These are phyloP conservation scores for Syzygium jambos DNA, from an alignment of 345 rosid species.

Conservation along the genomic window DNA sequence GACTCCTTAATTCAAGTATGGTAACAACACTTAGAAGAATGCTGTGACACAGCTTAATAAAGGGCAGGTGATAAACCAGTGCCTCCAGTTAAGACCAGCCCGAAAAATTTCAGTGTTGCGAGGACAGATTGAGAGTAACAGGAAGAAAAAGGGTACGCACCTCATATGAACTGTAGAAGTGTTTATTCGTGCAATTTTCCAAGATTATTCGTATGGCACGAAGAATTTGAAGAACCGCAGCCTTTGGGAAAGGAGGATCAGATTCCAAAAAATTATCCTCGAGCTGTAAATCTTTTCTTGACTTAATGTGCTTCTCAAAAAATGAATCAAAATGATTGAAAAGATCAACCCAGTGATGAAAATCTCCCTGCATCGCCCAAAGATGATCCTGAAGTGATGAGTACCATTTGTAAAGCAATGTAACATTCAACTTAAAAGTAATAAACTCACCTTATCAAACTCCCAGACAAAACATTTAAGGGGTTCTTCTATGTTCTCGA, in stretches of 20 bases:
- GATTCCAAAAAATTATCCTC: slow-evolving; percentile 65
- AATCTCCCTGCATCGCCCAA: slow-evolving; percentile 67
- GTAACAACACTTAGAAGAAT: not conserved
- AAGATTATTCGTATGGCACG: slow-evolving; percentile 81
- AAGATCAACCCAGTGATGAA: slow-evolving; percentile 98
- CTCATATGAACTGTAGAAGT: slow-evolving; percentile 88
- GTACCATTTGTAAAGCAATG: not conserved
- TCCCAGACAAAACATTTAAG: slow-evolving; percentile 82
- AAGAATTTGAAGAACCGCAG: slow-evolving; percentile 86
- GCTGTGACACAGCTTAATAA: not conserved
- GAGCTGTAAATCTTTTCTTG: slow-evolving; percentile 75
- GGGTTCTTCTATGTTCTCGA: slow-evolving; percentile 72
- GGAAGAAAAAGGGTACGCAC: slow-evolving; percentile 24
- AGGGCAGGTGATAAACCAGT: not conserved
- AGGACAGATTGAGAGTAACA: not conserved
- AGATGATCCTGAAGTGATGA: slow-evolving; percentile 8
- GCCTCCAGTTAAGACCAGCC: not conserved
- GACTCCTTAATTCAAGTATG: not conserved
- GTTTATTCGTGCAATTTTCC: slow-evolving; percentile 95
- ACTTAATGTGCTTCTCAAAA: slow-evolving; percentile 85
- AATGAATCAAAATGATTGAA: slow-evolving; percentile 87
- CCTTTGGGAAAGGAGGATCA: slow-evolving; percentile 76
- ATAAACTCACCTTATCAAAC: slow-evolving; percentile 63
- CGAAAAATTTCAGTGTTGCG: not conserved
- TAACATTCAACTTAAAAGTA: not conserved